Percentiles rank a stretch among this genome's conserved stretches.
These are phyloP conservation scores for Nyctanthes arbortristis DNA, from an alignment of 257 asterid species.

Conservation along the genomic window DNA sequence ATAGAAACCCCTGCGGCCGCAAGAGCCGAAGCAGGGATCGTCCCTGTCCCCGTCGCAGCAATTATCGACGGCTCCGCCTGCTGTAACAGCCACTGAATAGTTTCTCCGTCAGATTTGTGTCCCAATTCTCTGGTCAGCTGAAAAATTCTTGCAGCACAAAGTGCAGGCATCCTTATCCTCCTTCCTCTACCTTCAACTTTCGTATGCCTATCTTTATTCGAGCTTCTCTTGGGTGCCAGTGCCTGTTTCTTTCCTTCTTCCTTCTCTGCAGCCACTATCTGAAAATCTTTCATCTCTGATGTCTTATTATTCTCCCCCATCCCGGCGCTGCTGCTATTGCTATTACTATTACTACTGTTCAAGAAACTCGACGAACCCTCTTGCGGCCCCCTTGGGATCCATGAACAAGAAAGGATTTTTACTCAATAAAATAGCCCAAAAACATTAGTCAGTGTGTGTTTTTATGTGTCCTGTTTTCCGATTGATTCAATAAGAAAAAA, in stretches of 20 bases:
- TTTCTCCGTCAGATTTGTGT: conserved; percentile 79
- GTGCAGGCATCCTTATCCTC: conserved; percentile 80
- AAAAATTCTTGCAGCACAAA: conserved; percentile 75
- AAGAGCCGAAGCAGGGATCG: conserved; percentile 70
- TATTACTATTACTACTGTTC: too few relatives aligned
- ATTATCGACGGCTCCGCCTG: conserved; percentile 75
- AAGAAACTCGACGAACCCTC: conserved; percentile 32
- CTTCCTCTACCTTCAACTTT: conserved; percentile 83
- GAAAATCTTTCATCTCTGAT: conserved; percentile 39
- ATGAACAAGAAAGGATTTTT: conserved; percentile 29
- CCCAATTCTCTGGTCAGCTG: conserved; percentile 78
- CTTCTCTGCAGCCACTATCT: conserved; percentile 46
- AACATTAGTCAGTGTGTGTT: neutral
- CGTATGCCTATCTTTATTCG: conserved; percentile 74
- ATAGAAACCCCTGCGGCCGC: conserved; percentile 50
- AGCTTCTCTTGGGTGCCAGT: conserved; percentile 59
- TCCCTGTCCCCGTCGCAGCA: conserved; percentile 78
- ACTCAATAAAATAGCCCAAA: neutral
- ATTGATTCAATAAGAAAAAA: conserved; percentile 23
- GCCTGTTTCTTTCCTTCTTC: conserved; percentile 49
- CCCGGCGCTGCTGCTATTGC: conserved; percentile 12
- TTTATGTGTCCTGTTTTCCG: conserved; percentile 13
- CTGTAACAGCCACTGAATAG: conserved; percentile 76
- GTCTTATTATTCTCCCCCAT: conserved; percentile 32
- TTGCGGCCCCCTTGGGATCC: conserved; percentile 57